A percentile compares a stretch with the other conserved stretches of the same genome.
These are phyloP conservation scores for Ambrosia trifida DNA, from an alignment of 129 eudicot species.

Conservation along the genomic window DNA sequence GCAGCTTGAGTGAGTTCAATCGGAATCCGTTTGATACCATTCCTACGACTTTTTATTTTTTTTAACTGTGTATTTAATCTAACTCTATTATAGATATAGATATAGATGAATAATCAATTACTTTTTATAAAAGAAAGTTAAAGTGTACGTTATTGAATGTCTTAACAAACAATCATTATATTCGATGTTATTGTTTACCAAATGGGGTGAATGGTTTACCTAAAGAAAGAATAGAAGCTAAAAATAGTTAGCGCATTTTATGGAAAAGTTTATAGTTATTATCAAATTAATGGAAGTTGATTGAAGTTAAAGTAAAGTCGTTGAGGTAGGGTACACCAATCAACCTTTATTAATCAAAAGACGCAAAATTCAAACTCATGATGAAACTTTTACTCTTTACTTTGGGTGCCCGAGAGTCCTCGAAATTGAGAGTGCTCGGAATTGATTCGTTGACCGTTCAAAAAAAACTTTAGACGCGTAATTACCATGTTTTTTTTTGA, in stretches of 20 bases:
- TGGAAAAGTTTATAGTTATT: conserved; percentile 27
- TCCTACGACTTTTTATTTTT: too few relatives aligned
- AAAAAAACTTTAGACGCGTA: too few relatives aligned
- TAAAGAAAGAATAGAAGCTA: conserved; percentile 6
- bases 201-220: conserved; percentile 8
- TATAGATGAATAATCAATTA: background rate
- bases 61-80: too few relatives aligned
- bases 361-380: background rate
- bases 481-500: too few relatives aligned
- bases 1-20: too few relatives aligned
- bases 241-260: conserved; percentile 24
- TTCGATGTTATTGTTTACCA: background rate
- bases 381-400: background rate
- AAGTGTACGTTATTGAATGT: background rate
- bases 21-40: too few relatives aligned
- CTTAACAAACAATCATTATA: conserved; percentile 1
- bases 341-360: conserved; percentile 19
- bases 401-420: too few relatives aligned
- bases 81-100: too few relatives aligned
- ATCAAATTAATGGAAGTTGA: conserved; percentile 28
- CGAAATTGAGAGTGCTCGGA: too few relatives aligned
- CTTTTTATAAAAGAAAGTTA: background rate
- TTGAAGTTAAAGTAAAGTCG: conserved; percentile 30
- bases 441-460: too few relatives aligned
- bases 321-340: conserved; percentile 26